phyloP scores from a whole-genome alignment of 805 yeast species.

The Schwanniomyces pseudopolymorphus region DNA sequence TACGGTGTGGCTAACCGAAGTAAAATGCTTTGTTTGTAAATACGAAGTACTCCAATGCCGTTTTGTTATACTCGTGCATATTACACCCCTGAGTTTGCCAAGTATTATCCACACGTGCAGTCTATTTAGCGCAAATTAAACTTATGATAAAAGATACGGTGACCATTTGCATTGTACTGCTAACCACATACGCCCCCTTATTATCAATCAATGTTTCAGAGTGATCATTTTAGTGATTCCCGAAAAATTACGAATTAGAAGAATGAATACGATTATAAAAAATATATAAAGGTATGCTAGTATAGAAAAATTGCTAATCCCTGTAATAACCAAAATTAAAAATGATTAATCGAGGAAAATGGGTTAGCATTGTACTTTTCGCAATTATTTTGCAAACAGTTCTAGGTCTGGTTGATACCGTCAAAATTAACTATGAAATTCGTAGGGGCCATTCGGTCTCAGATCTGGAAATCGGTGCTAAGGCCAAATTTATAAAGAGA shows the following conservation, averaged over 20 bases:
- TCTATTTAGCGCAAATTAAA: no score
- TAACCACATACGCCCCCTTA: no score
- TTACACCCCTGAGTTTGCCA: neutral
- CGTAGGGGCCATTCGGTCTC: constrained; percentile 13
- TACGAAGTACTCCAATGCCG: neutral
- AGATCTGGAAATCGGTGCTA: constrained; percentile 7
- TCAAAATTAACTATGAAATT: constrained; percentile 18
- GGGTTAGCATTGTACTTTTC: neutral
- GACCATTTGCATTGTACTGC: no score
- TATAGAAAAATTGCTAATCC: neutral
- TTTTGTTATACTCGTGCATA: neutral
- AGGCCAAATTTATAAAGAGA: constrained; percentile 1
- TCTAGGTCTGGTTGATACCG: neutral
- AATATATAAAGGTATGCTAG: neutral
- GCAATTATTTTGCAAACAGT: neutral
- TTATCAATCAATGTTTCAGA: no score
- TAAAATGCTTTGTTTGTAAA: no score
- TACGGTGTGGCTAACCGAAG: neutral
- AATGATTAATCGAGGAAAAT: neutral
- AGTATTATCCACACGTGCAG: no score
- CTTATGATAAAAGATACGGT: no score
- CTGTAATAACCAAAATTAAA: no score
- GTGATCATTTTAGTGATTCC: no score
- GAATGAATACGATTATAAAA: no score
- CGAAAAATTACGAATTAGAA: no score